phyloP scores from a whole-genome alignment of 1,284 basidiomycete genomes.

The Ganoderma sinense region DNA sequence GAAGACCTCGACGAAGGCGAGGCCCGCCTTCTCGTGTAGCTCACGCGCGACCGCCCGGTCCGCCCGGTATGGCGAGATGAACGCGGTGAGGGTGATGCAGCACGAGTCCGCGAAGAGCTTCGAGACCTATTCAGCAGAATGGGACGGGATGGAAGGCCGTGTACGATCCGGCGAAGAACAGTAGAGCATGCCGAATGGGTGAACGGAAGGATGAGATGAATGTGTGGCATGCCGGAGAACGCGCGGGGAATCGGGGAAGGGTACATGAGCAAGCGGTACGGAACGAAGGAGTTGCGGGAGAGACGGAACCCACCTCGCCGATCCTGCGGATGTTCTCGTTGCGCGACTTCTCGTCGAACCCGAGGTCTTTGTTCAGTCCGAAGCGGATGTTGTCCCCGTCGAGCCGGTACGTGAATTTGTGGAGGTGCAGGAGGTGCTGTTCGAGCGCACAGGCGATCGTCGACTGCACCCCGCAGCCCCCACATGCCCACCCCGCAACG shows the following conservation, averaged over 20 bases:
- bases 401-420: slow-evolving; percentile 89
- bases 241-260: background rate
- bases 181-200: no score
- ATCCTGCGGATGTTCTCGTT: slow-evolving; percentile 99
- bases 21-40: slow-evolving; percentile 76
- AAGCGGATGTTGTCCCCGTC: slow-evolving; percentile 98
- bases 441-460: slow-evolving; percentile 98
- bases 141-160: background rate
- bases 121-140: slow-evolving; percentile 71
- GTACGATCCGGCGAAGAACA: background rate
- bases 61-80: slow-evolving; percentile 96
- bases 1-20: slow-evolving; percentile 95
- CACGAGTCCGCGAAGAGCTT: slow-evolving; percentile 93
- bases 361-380: slow-evolving; percentile 97
- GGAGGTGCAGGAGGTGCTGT: slow-evolving; percentile 90
- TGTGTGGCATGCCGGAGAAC: background rate
- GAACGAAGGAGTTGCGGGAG: background rate
- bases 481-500: slow-evolving; percentile 8
- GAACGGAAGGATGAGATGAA: background rate
- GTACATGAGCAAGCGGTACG: background rate
- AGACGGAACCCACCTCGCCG: slow-evolving; percentile 75
- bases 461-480: slow-evolving; percentile 62
- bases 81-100: slow-evolving; percentile 91
- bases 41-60: slow-evolving; percentile 89
- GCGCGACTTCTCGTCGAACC: slow-evolving; percentile 94